These are phyloP conservation scores for Pleodorina starrii DNA, from an alignment of 139 green algal genomes.

Conservation along the genomic window DNA sequence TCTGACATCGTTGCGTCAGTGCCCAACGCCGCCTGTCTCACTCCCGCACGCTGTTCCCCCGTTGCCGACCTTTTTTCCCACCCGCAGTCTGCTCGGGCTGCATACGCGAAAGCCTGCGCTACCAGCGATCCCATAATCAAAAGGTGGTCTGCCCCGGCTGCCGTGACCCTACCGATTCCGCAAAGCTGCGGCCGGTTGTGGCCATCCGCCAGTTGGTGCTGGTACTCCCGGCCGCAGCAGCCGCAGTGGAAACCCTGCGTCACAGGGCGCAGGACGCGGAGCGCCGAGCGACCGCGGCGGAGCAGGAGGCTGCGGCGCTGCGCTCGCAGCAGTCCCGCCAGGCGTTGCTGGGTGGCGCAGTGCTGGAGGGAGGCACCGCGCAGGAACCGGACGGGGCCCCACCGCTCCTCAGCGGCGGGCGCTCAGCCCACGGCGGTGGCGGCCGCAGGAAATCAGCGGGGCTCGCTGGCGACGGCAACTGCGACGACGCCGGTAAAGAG, in stretches of 20 bases:
- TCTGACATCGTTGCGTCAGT: neutral
- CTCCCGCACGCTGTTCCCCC: neutral
- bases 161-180: neutral
- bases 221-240: neutral
- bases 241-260: neutral
- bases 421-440: too few relatives aligned
- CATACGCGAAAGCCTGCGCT: conserved; percentile 47
- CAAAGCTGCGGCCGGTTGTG: conserved; percentile 31
- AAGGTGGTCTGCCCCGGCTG: conserved; percentile 47
- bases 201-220: conserved; percentile 24
- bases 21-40: neutral
- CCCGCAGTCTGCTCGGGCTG: conserved; percentile 61
- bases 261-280: neutral
- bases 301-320: neutral
- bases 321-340: neutral
- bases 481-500: neutral
- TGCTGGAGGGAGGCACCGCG: too few relatives aligned
- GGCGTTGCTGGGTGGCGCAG: too few relatives aligned
- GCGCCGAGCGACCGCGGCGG: neutral
- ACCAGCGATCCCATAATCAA: conserved; percentile 4
- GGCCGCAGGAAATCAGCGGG: neutral
- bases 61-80: neutral
- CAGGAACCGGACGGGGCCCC: neutral
- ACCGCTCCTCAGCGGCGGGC: neutral
- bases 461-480: neutral